Percentiles rank a stretch among this genome's conserved stretches.
Conservation (phyloP, 768 basidiomycete genomes). For the Tylopilus subfusipes region DNA sequence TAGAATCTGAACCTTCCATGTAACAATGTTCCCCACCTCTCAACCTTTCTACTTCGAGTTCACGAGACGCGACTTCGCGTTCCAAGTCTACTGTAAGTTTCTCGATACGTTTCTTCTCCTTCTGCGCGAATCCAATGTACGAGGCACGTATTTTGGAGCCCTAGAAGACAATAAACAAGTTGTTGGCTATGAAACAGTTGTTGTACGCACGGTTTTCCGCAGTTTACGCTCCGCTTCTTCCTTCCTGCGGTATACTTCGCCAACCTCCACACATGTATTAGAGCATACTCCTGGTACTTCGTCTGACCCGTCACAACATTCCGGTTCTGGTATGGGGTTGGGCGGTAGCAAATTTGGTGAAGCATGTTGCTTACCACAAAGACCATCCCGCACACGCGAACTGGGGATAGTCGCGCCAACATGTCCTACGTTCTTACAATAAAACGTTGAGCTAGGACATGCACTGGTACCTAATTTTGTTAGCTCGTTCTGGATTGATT, state of each 20-base stretch:
- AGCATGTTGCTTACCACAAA: conserved; percentile 69
- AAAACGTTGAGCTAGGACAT: conserved; percentile 72
- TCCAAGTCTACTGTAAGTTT: conserved; percentile 49
- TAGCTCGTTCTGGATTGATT: conserved; percentile 4
- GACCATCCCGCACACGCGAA: conserved; percentile 85
- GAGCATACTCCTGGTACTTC: conserved; percentile 78
- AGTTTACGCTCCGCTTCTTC: conserved; percentile 73
- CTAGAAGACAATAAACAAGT: conserved; percentile 35
- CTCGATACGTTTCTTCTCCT: conserved; percentile 85
- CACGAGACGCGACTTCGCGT: conserved; percentile 56
- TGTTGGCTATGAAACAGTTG: background rate
- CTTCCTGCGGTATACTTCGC: conserved; percentile 63
- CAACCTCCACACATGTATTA: conserved; percentile 73
- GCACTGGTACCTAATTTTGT: conserved; percentile 70
- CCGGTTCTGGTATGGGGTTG: conserved; percentile 54
- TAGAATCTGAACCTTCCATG: background rate
- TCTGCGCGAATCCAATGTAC: conserved; percentile 83
- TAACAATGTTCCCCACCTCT: conserved; percentile 47
- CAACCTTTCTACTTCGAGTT: conserved; percentile 71
- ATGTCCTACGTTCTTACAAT: conserved; percentile 87
- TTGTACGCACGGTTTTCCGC: conserved; percentile 64
- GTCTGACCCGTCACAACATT: conserved; percentile 97
- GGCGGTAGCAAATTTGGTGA: background rate
- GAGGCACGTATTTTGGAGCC: conserved; percentile 88
- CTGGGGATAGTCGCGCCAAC: conserved; percentile 74